Evolutionary conservation across 2,329 filamentous ascomycete species (phyloP), one percentile per base, ranked within the genome.

Genomic region (Phialocephala sp.): DNA sequence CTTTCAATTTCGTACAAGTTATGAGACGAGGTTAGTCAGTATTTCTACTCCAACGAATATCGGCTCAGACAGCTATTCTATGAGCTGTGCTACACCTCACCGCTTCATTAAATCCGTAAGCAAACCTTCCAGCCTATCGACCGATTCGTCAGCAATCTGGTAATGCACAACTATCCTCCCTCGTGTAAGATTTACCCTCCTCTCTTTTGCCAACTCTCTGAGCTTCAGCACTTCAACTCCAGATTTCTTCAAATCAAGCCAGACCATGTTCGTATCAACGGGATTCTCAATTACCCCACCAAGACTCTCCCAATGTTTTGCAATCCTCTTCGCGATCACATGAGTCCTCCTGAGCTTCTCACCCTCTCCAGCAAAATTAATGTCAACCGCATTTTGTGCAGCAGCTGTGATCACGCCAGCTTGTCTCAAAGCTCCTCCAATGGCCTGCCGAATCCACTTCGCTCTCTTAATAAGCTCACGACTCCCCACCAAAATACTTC

Each of bases 361-460:
- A 1, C 85, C 86, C 54, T 90, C 80, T 62, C 85, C 84, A 14
- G 87, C 86, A 68, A 94, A 96, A 0, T 90, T 93, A 75, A 93
- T 89, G 67, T 94, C 89, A 9, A 96, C 85, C 0, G 90, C 91
- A 5, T 92, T 89, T 20, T 90, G 81, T 0, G 91, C 92, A 0
- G 92, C 87, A 0, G 91, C 89, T 5, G 91, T 87, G 14, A 95
- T 82, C 1, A 95, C 85, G 63, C 92, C 92, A 0, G 90, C 82
- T 78, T 95, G 91, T 20, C 92, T 82, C 64, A 92, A 81, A 0
- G 91, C 92, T 41, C 92, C 92, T 20, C 92, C 92, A 69, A 95
- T 87, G 22, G 87, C 85, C 80, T 96, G 95, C 62, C 92, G 83
- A 24, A 93, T 84, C 87, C 90, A 91, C 18, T 90, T 81, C 6